Base-by-base conservation (phyloP, 345 rosid genomes). In the Brassica napus region DNA sequence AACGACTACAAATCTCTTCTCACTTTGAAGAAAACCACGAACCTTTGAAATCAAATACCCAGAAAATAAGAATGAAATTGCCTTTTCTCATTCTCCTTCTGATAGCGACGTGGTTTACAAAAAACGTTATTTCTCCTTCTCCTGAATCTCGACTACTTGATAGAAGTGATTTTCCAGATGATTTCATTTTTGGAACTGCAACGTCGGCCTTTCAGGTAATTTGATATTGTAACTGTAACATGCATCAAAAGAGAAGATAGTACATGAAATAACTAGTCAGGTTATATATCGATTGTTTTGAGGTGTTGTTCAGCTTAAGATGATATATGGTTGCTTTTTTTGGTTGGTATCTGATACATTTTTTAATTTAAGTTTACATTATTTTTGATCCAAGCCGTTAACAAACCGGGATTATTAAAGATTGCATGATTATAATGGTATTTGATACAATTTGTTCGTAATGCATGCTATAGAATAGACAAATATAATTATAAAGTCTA, bases 181-280 rank as follows among this genome's bases (percentile, higher is more conserved):
- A 72, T 79, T 82, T 84, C 71, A 15, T 82, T 37, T 82, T 82
- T 34, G 82, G 85, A 57, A 77, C 82, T 0, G 77, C 85, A 18
- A 62, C 65, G 10, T 65, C 82, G 0, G 72, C 85, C 14, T 78
- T 78, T 61, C 77, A 82, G 77, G 82, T 81, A 57, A 59, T 44
- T 8, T 55, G 4, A 77, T 37, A 71, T 18, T 2, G 8, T 42
- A 58, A 16, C 7, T 15, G 1, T 23, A 54, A 65, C 15, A 74
- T 74, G 63, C 28, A 74, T 6, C 2, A 37, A 7, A 57, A 54
- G 15, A 28, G 24, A 24, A 15, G 6, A 16, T 58, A 65, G 32
- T 37, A 26, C 49, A 35, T 35, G 24, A 52, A 52, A 37, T 23
- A 34, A 5, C n/a, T 64, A 63, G 30, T 30, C 4, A 9, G 34